phyloP scores from a whole-genome alignment of 1,284 basidiomycete genomes.

The Pyrrhoderma noxium region DNA sequence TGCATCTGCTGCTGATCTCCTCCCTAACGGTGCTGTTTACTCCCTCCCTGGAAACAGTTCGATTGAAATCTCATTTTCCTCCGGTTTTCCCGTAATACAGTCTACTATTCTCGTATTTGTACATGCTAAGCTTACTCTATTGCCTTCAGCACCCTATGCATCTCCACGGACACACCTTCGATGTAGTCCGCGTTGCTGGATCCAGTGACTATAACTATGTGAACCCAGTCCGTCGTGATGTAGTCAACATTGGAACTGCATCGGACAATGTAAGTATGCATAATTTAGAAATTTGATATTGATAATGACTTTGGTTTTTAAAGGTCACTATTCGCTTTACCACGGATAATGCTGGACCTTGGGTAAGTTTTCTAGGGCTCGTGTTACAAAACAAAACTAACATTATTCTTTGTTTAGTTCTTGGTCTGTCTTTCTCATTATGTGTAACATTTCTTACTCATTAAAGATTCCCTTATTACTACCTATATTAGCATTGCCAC shows the following conservation, averaged over 20 bases:
- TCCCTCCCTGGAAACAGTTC: slow-evolving; percentile 38
- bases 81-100: slow-evolving; percentile 27
- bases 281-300: too few relatives aligned
- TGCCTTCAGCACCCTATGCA: slow-evolving; percentile 30
- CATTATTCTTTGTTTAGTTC: not conserved
- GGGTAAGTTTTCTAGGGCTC: slow-evolving; percentile 21
- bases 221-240: slow-evolving; percentile 33
- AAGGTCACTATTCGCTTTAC: slow-evolving; percentile 28
- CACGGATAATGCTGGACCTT: slow-evolving; percentile 43
- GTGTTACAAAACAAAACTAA: not conserved
- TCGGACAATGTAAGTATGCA: slow-evolving; percentile 21
- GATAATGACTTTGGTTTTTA: too few relatives aligned
- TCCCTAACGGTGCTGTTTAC: slow-evolving; percentile 39
- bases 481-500: slow-evolving; percentile 25
- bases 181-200: slow-evolving; percentile 31
- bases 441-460: too few relatives aligned
- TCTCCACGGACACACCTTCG: slow-evolving; percentile 29
- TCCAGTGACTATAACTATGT: slow-evolving; percentile 29
- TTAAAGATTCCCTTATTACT: too few relatives aligned
- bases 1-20: slow-evolving; percentile 33
- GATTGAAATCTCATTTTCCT: slow-evolving; percentile 36
- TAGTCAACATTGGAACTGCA: slow-evolving; percentile 28
- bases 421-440: too few relatives aligned
- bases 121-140: too few relatives aligned
- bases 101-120: not conserved